Base-by-base conservation (phyloP, 768 basidiomycete species). In the Agaricus subrufescens region DNA sequence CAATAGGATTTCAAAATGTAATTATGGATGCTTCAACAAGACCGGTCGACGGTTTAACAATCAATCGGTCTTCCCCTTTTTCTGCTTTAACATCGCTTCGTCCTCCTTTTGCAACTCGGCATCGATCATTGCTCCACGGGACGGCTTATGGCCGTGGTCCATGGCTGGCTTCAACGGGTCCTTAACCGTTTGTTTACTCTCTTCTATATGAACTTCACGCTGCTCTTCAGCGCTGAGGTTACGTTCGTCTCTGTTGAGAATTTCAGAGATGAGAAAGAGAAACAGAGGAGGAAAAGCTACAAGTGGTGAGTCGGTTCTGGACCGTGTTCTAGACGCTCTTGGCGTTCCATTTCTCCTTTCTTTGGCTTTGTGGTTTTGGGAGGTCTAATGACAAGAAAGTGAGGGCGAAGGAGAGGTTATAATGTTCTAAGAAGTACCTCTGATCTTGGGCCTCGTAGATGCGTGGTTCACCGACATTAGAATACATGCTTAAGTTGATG, bases 111-210 rank as follows among this genome's bases (percentile, higher is more conserved):
- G 73, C 19, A 85, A 67, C 59, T 84, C 70, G 3, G 79, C 78
- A 62, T 86, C 84, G n/a, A 83, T 73, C 63, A 78, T 66, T 1
- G 83, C 84, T 0, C 84, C 83, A 39, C 74, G 68, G 0, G 82
- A 83, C 0, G 84, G 83, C 58, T 84, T 69, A 60, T 85, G 75
- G 0, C 83, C 81, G 52, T 85, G 83, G 14, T 71, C 64, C n/a
- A 65, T 66, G 1, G 82, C 82, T 9, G 79, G 79, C 45, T 72
- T 73, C 27, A 79, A 63, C 11, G 83, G 82, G 54, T 83, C 75
- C 0, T 67, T 65, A 30, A 71, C 64, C 0, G 73, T 73, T 42
- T 72, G 63, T 4, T 61, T 55, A 40, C 73, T 68, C 44, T 73
- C 71, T 27, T 71, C 69, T n/a, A 72, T 50, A 45, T 73, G 66